Base-by-base conservation (phyloP, 2,329 filamentous ascomycete species). In the Chrysoporthe puriensis region DNA sequence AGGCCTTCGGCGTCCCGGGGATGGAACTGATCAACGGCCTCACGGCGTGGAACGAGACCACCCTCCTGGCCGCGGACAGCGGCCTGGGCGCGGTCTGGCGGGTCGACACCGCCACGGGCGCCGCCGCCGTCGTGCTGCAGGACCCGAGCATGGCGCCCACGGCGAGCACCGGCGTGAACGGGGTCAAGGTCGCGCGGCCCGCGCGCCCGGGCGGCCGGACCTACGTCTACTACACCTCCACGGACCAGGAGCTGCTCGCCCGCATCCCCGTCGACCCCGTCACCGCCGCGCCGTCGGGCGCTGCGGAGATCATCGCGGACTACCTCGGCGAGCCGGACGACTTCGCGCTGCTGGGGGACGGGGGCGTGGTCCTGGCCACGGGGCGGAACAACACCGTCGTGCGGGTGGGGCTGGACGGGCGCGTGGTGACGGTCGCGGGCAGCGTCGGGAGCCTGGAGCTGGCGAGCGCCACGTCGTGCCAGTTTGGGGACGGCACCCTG, bases 141-240 rank as follows among this genome's bases (percentile, higher is more conserved):
- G 63, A 66, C 36, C 63, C 63, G 16, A 66, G 42, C 4, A 66
- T 66, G 63, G 48, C 56, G 13, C 63, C 43, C 32, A 11, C 21
- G 5, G 40, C 18, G 2, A 36, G 18, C 3, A 43, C 36, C 14
- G 63, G 63, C 11, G 36, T 54, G 7, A 66, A 66, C n/a, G 63
- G 63, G 16, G 63, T 66, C 43, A 60, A 56, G n/a, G 57, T 66
- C 16, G 40, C 21, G 2, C 40, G 13, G 34, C 18, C n/a, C n/a
- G 14, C 7, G 14, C 21, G 32, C 4, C 18, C n/a, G 11, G 16
- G 9, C 56, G 32, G 7, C 56, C 43, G 21, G n/a, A 42, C 56
- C 6, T 66, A 60, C 26, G 46, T 66, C 34, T 66, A 66, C 46
- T 66, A 66, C 44, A 66, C 63, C 8, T 66, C 63, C 8, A 66